Percentiles rank a stretch among this genome's conserved stretches.
Conservation (phyloP, 2,329 filamentous ascomycete species). For the Chaetomiaceae sp. region DNA sequence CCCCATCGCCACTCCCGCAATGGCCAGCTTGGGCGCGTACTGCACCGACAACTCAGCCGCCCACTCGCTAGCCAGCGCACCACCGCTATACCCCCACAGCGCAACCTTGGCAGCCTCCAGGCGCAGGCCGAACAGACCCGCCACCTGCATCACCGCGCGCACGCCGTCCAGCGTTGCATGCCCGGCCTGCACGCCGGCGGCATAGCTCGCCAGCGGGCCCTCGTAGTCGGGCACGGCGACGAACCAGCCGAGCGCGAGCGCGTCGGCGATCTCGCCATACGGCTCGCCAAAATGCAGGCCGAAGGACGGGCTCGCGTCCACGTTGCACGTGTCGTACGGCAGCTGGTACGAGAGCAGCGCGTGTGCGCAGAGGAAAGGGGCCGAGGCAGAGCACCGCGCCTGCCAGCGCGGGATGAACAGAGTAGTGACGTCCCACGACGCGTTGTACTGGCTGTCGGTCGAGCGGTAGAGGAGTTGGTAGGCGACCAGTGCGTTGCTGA, state of each 20-base stretch:
- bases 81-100: conserved; percentile 50
- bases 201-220: conserved; percentile 37
- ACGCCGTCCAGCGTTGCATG: conserved; percentile 39
- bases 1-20: conserved; percentile 41
- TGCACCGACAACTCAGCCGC: conserved; percentile 41
- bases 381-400: conserved; percentile 4
- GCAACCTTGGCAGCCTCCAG: conserved; percentile 30
- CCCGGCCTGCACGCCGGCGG: conserved; percentile 35
- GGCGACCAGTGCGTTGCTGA: conserved; percentile 14
- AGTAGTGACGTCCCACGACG: conserved; percentile 33
- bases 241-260: conserved; percentile 38
- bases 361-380: conserved; percentile 18
- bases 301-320: conserved; percentile 36
- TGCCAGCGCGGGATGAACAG: conserved; percentile 25
- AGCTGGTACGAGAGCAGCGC: conserved; percentile 38
- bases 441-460: conserved; percentile 27
- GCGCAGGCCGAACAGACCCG: conserved; percentile 27
- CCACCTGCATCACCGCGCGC: conserved; percentile 32
- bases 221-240: conserved; percentile 42
- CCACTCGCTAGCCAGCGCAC: conserved; percentile 44
- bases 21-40: conserved; percentile 43
- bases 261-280: conserved; percentile 27
- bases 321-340: conserved; percentile 33
- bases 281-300: conserved; percentile 23
- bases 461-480: conserved; percentile 34